Evolutionary conservation across 768 basidiomycete species (phyloP).

Genomic region (Boletus vinaceobasis): DNA sequence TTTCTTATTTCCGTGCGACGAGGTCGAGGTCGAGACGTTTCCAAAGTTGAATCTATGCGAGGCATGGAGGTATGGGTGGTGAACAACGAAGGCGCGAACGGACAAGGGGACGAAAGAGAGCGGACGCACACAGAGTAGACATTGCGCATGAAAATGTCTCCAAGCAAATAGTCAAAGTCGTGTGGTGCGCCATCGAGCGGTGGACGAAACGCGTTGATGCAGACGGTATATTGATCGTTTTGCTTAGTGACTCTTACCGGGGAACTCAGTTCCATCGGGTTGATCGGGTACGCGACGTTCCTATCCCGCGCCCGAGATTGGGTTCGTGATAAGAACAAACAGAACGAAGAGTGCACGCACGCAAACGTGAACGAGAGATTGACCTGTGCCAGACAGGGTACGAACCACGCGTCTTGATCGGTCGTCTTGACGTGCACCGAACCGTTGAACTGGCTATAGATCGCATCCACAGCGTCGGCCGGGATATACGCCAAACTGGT

Average conservation of each 20-base stretch:
- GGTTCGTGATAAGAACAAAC: background rate
- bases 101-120: no score
- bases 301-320: conserved; percentile 7
- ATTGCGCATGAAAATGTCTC: conserved; percentile 45
- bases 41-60: conserved; percentile 41
- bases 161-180: conserved; percentile 40
- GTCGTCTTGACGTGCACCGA: conserved; percentile 32
- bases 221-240: conserved; percentile 37
- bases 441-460: conserved; percentile 39
- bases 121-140: conserved; percentile 40
- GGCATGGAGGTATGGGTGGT: background rate
- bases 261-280: conserved; percentile 43
- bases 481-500: conserved; percentile 39
- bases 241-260: conserved; percentile 24
- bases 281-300: conserved; percentile 35
- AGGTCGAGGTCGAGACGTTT: conserved; percentile 17
- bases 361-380: conserved; percentile 27
- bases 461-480: conserved; percentile 30
- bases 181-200: conserved; percentile 22
- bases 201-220: conserved; percentile 33
- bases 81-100: background rate
- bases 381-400: conserved; percentile 31
- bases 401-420: conserved; percentile 34
- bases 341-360: background rate
- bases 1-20: background rate